phyloP scores from a whole-genome alignment of 2,329 filamentous ascomycete species.

The Dothidotthia symphoricarpi region DNA sequence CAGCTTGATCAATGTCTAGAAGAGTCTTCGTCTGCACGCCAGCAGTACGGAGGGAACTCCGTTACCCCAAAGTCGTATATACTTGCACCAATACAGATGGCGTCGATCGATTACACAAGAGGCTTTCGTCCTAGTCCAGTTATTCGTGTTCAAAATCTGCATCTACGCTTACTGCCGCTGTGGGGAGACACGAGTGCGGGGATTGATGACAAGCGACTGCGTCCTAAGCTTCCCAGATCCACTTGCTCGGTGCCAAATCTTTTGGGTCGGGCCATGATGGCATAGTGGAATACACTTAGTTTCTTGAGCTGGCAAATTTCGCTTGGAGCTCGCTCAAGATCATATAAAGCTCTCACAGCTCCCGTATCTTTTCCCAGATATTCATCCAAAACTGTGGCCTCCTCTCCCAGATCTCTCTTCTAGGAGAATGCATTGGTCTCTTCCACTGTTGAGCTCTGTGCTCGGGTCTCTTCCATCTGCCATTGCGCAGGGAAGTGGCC shows the following conservation, averaged over 20 bases:
- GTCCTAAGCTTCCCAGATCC: constrained; percentile 16
- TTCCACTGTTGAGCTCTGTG: constrained; percentile 25
- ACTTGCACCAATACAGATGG: background rate
- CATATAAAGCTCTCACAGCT: constrained; percentile 1
- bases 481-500: constrained; percentile 16
- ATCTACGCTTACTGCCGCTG: constrained; percentile 14
- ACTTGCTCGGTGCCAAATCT: constrained; percentile 12
- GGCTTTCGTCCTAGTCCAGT: constrained; percentile 3
- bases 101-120: constrained; percentile 7
- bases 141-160: background rate
- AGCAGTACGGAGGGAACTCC: constrained; percentile 7
- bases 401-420: background rate
- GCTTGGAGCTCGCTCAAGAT: background rate
- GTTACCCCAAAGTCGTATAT: constrained; percentile 5
- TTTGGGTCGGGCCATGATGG: constrained; percentile 16
- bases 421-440: constrained; percentile 22
- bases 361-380: background rate
- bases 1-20: constrained; percentile 7
- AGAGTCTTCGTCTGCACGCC: constrained; percentile 12
- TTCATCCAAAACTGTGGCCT: background rate
- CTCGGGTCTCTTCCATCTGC: constrained; percentile 19
- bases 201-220: constrained; percentile 19
- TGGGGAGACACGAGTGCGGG: constrained; percentile 25
- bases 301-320: constrained; percentile 2
- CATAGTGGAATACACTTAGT: constrained; percentile 1